Base-by-base conservation (phyloP, 2,329 filamentous ascomycete genomes). In the Fusarium torreyae region DNA sequence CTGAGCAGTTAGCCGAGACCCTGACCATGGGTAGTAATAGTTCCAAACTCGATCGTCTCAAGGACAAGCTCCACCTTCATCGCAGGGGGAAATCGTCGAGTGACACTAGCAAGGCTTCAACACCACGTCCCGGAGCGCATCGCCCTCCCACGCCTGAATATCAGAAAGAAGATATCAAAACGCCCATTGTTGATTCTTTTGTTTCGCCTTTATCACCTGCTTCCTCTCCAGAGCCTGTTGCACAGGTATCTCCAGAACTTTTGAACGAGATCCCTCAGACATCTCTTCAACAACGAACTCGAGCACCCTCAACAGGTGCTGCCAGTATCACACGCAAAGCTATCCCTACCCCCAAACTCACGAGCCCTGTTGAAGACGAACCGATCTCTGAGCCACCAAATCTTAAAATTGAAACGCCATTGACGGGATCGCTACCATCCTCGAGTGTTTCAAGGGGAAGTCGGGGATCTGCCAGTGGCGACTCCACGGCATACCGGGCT, bases 81-180 rank as follows among this genome's bases (percentile, higher is more conserved):
- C 70, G 73, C 31, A 68, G 66, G 52, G 69, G 64, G 18, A 70
- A 68, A 49, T 72, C 70, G 15, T 74, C 72, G 11, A 64, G 62
- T 59, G 74, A 73, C 59, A 68, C 60, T 13, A 56, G 66, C 49
- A 72, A 70, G 49, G 63, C 69, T 14, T 63, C 70, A 28, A 57
- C 68, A 28, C 63, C 64, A 40, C 64, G 63, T 14, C 72, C 61
- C 50, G 71, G 71, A 24, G 62, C 70, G 43, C 77, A 79, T 39
- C 79, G 83, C 3, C 82, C 83, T 11, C 84, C 84, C 2, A 86
- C 84, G 3, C 84, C 85, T 17, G 84, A 86, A 44, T 85, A 86
- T 59, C 80, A 80, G 39, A 79, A 80, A 20, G 78, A 81, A 43
- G 83, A 85, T 58, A 74, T 80, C 52, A 79, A 79, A 62, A 78